Evolutionary conservation across 768 basidiomycete genomes (phyloP), one percentile per base, ranked within the genome.

Genomic region (Leucocoprinus sp.): DNA sequence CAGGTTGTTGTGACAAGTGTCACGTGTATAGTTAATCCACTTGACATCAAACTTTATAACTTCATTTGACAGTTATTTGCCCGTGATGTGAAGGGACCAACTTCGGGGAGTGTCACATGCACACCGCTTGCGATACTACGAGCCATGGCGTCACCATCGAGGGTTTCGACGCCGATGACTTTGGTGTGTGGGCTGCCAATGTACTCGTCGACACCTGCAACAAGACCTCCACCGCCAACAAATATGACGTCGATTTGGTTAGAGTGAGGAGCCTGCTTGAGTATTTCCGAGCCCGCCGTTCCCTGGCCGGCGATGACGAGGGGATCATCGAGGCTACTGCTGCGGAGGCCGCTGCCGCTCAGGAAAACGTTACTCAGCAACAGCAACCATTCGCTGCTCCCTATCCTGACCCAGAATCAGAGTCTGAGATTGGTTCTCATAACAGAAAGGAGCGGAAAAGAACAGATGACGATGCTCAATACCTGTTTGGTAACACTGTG

Each of bases 291-390:
- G 5, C 84, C 96, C 18, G 89, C 75, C 0, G 96, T 99, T 8
- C 93, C 96, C 60, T 98, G 96, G 0, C 96, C 96, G 0, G 96
- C 93, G 52, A 99, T 93, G 57, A 99, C 84, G 50, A 93, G 75
- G 0, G 96, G 96, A 54, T 99, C 89, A 56, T 99, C 96, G 80
- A 84, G 54, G 78, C 76, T 29, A 82, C 82, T 15, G 84, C 83
- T 19, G 78, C 80, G 5, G 82, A 84, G 59, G 84, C 82, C 3
- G 76, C 76, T 39, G 74, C 72, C 23, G 66, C 61, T 7, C 66
- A 72, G 39, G 75, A 76, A 31, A 57, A 64, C n/a, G 60, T 41
- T 28, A 62, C 58, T 35, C 51, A 64, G 6, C 41, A 46, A 19
- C 57, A 66, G 11, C 62, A 64, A 18, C 67, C 66, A 23, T 67